Percentiles rank a stretch among this genome's conserved stretches.
These are phyloP conservation scores for Mucor indicus DNA, from an alignment of 371 early-diverging fungal species.

Conservation along the genomic window DNA sequence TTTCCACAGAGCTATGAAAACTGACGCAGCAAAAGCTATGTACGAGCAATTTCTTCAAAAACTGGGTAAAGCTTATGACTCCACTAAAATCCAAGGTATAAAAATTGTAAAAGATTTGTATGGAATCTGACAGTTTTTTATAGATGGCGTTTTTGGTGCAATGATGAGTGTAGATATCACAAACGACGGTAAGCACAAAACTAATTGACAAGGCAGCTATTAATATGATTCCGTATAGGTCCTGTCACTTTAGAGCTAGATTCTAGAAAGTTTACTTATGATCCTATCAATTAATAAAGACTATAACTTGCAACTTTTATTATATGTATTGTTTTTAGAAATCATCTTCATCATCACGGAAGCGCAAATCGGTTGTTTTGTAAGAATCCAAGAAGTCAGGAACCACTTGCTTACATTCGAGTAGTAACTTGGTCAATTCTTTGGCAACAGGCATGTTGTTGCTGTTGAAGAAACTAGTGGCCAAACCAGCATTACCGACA, in stretches of 20 bases:
- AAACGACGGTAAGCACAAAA: slow-evolving; percentile 73
- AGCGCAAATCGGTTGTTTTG: neutral
- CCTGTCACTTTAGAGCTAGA: slow-evolving; percentile 80
- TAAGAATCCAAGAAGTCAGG: slow-evolving; percentile 68
- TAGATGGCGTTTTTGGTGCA: slow-evolving; percentile 79
- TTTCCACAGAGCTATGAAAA: slow-evolving; percentile 85
- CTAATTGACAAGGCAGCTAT: neutral
- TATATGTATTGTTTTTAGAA: too few relatives aligned
- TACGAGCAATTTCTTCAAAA: slow-evolving; percentile 72
- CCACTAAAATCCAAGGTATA: slow-evolving; percentile 68
- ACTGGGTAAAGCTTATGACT: slow-evolving; percentile 61
- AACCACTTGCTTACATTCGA: slow-evolving; percentile 79
- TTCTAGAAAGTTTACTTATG: slow-evolving; percentile 60
- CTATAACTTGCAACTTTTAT: too few relatives aligned
- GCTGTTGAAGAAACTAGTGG: slow-evolving; percentile 73
- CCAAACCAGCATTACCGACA: slow-evolving; percentile 69
- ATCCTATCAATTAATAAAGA: neutral
- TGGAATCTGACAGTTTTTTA: neutral
- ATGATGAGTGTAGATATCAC: slow-evolving; percentile 85
- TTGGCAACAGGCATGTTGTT: slow-evolving; percentile 46
- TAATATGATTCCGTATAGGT: slow-evolving; percentile 32
- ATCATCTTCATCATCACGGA: neutral
- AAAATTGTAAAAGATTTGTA: neutral
- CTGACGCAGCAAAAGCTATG: slow-evolving; percentile 59
- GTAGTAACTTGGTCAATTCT: slow-evolving; percentile 71